Percentiles rank a stretch among this genome's conserved stretches.
Evolutionary conservation across 2,329 filamentous ascomycete species (phyloP).

Genomic region (Whalleya microplaca): DNA sequence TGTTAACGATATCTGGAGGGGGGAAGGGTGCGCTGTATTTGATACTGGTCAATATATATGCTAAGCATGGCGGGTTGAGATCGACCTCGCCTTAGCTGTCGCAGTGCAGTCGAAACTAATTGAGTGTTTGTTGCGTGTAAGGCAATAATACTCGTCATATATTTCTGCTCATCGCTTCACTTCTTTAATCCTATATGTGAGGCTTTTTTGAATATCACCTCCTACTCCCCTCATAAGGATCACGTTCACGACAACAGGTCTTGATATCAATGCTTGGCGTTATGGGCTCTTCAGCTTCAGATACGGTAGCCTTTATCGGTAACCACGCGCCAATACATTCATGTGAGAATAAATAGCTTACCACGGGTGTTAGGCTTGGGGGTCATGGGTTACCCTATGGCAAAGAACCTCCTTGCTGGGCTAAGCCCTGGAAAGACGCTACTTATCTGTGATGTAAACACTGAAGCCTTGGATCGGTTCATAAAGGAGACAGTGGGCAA

Average conservation of each 20-base stretch:
- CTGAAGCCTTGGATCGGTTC: slow-evolving; percentile 41
- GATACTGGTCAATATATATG: no score
- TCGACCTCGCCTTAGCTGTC: no score
- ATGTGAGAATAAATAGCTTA: neutral
- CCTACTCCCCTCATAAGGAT: neutral
- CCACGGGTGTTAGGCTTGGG: slow-evolving; percentile 33
- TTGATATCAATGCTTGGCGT: neutral
- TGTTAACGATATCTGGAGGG: no score
- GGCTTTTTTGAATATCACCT: neutral
- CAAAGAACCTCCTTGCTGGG: slow-evolving; percentile 37
- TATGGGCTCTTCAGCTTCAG: slow-evolving; percentile 25
- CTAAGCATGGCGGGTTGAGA: no score
- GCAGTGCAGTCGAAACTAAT: no score
- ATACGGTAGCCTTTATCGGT: slow-evolving; percentile 39
- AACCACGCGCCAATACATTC: neutral
- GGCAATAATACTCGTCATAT: no score
- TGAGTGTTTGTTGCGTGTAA: no score
- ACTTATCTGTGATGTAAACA: slow-evolving; percentile 42
- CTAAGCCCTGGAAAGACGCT: slow-evolving; percentile 31
- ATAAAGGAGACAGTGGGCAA: slow-evolving; percentile 39
- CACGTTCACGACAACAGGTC: neutral
- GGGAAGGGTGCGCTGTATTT: no score
- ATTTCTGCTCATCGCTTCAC: no score
- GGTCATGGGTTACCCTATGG: slow-evolving; percentile 42
- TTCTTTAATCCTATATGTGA: neutral